phyloP scores from a whole-genome alignment of 495 filamentous ascomycete genomes.

The Xylaria curta region DNA sequence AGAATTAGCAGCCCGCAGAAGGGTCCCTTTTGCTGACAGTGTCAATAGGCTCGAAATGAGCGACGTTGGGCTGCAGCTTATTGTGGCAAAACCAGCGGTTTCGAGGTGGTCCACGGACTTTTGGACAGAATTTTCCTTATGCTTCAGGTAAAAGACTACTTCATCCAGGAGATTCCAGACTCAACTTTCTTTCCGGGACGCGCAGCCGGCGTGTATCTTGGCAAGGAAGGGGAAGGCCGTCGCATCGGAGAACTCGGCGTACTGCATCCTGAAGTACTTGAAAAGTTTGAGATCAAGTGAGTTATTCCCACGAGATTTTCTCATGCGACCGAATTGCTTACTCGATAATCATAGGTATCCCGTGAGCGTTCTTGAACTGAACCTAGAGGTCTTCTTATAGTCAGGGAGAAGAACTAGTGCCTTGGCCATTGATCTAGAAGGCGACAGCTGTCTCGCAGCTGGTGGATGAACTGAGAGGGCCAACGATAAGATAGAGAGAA shows the following conservation, averaged over 20 bases:
- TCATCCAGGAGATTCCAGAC: slow-evolving; percentile 84
- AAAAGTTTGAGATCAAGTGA: slow-evolving; percentile 89
- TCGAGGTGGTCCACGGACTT: slow-evolving; percentile 94
- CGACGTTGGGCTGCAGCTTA: slow-evolving; percentile 93
- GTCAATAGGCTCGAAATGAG: slow-evolving; percentile 76
- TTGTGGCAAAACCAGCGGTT: slow-evolving; percentile 93
- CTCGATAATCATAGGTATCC: slow-evolving; percentile 66
- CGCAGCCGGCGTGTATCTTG: slow-evolving; percentile 79
- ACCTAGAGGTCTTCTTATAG: slow-evolving; percentile 93
- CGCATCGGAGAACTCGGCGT: slow-evolving; percentile 88
- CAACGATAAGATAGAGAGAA: background rate
- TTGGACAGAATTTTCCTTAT: slow-evolving; percentile 91
- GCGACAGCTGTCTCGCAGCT: background rate
- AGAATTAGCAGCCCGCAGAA: background rate
- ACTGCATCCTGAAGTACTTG: slow-evolving; percentile 87
- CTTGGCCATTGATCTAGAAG: background rate
- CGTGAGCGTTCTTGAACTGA: slow-evolving; percentile 92
- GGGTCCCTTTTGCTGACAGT: background rate
- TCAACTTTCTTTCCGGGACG: slow-evolving; percentile 90
- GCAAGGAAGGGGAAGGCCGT: slow-evolving; percentile 67
- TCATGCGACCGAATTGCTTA: slow-evolving; percentile 31
- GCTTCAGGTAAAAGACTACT: slow-evolving; percentile 84
- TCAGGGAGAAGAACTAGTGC: background rate
- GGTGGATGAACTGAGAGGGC: background rate
- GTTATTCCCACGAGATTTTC: slow-evolving; percentile 26